Conservation (phyloP, 495 filamentous ascomycete genomes). For the Xylaria grammica region DNA sequence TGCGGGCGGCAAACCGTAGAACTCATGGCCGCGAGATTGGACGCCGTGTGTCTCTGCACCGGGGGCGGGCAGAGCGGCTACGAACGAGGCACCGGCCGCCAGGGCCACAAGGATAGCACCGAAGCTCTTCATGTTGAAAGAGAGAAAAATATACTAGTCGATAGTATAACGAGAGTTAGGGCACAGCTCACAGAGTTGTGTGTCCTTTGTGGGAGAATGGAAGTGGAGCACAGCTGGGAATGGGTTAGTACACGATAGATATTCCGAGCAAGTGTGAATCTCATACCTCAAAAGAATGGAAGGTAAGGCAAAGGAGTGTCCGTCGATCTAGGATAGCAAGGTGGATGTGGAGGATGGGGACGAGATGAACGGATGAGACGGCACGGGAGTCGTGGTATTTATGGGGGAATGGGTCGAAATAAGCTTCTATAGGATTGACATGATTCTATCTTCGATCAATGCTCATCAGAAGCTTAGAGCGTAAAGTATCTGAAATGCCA, state of each 20-base stretch:
- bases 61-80: slow-evolving; percentile 36
- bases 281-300: slow-evolving; percentile 27
- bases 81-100: slow-evolving; percentile 41
- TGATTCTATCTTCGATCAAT: slow-evolving; percentile 18
- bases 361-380: slow-evolving; percentile 20
- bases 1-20: slow-evolving; percentile 21
- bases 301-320: slow-evolving; percentile 15
- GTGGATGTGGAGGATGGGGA: slow-evolving; percentile 34
- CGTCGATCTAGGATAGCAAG: slow-evolving; percentile 26
- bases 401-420: slow-evolving; percentile 33
- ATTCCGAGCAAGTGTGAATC: slow-evolving; percentile 17
- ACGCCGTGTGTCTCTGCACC: not conserved
- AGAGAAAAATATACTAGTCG: slow-evolving; percentile 17
- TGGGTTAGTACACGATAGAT: slow-evolving; percentile 20
- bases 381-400: slow-evolving; percentile 30
- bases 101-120: slow-evolving; percentile 40
- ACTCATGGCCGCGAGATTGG: slow-evolving; percentile 15
- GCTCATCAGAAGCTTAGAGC: not conserved
- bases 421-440: slow-evolving; percentile 24
- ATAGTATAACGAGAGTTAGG: slow-evolving; percentile 7
- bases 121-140: slow-evolving; percentile 50
- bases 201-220: slow-evolving; percentile 25
- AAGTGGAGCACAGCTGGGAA: slow-evolving; percentile 45
- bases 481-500: not conserved
- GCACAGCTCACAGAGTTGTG: slow-evolving; percentile 16